Base-by-base conservation (phyloP, 2,329 filamentous ascomycete genomes). In the Penicillium hesseltinei region DNA sequence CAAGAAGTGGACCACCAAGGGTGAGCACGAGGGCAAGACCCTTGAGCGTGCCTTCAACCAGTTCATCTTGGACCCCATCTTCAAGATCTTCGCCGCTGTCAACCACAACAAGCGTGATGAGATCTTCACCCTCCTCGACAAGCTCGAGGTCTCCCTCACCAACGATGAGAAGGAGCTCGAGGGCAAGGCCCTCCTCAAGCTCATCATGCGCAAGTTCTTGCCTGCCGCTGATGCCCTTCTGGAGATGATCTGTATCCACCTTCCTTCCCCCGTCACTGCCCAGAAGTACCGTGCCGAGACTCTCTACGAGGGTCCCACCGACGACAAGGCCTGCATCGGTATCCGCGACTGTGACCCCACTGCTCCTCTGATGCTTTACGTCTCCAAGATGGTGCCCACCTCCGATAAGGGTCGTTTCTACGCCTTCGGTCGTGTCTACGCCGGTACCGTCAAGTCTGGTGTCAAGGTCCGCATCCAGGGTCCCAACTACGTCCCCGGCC, bases 351-450 rank as follows among this genome's bases (percentile, higher is more conserved):
- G 94, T 80, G 91, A 99, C 80, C 85, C 93, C 81, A 96, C 96
- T 85, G 94, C 86, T 79, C 91, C 93, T 74, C 94, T 99, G 81
- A 99, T 99, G 94, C 86, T 97, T 71, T 99, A 99, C 90, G 92
- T 99, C 80, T 99, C 94, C 80, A 99, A 99, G 91, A 99, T 99
- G 94, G 94, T 99, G 76, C 94, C 94, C 74, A 99, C 94, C 71
- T 95, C 92, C 73, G 94, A 99, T 78, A 97, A 97, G 89, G 94
- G 94, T 81, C 93, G 94, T 83, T 99, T 99, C 91, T 99, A 97
- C 84, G 94, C 94, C 79, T 99, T 99, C 84, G 94, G 94, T 83
- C 94, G 94, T 96, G 94, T 99, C 82, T 99, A 97, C 87, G 84
- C 94, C 71, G 94, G 94, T 90, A 97, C 92, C 77, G 94, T 97